These are phyloP conservation scores for Aspergillus fumigatus DNA, from an alignment of 2,329 filamentous ascomycete species.

Conservation along the genomic window DNA sequence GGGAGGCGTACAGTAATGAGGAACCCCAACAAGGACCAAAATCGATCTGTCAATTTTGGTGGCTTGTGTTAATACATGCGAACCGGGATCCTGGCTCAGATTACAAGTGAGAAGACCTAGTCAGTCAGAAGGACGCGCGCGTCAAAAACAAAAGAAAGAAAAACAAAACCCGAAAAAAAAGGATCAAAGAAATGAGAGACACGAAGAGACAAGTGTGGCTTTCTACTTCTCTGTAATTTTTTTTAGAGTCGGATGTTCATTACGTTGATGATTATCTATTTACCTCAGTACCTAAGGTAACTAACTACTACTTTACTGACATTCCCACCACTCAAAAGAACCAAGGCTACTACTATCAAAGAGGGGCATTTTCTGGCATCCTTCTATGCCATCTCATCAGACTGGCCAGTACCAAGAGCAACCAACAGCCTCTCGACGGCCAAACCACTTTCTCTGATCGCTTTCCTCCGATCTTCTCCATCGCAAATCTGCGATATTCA, in stretches of 20 bases:
- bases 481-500: background rate
- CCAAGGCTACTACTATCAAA: background rate
- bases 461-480: background rate
- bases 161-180: slow-evolving; percentile 1
- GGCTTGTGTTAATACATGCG: slow-evolving; percentile 12
- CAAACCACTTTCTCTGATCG: background rate
- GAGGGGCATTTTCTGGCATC: background rate
- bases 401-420: background rate
- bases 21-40: background rate
- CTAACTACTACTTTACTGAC: background rate
- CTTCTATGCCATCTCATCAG: background rate
- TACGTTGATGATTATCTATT: background rate
- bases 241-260: background rate
- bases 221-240: background rate
- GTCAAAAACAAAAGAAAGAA: slow-evolving; percentile 3
- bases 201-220: background rate
- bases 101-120: slow-evolving; percentile 8
- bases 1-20: background rate
- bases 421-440: too few species aligned
- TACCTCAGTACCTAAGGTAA: background rate
- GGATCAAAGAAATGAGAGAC: background rate
- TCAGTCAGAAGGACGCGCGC: slow-evolving; percentile 11
- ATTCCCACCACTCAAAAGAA: background rate
- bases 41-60: background rate
- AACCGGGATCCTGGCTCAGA: slow-evolving; percentile 12